A percentile compares a stretch with the other conserved stretches of the same genome.
These are phyloP conservation scores for Diophrys sp. DNA, from an alignment of 73 alveolate species.

Conservation along the genomic window DNA sequence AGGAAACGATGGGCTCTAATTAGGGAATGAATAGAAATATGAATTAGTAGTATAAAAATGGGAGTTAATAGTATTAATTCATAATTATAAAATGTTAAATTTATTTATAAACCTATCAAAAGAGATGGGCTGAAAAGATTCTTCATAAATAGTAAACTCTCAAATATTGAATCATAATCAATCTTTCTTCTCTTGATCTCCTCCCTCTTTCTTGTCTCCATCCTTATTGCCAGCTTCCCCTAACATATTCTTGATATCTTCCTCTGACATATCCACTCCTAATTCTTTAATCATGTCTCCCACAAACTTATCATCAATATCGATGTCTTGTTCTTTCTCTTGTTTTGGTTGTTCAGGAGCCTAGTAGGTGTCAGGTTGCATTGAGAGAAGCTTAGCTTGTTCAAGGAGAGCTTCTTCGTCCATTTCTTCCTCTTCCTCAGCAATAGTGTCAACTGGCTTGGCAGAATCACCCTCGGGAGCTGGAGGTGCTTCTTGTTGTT, in stretches of 20 bases:
- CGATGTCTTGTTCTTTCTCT: conserved; percentile 39
- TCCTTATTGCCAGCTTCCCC: conserved; percentile 51
- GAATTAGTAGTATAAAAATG: too few relatives aligned
- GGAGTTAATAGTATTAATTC: too few relatives aligned
- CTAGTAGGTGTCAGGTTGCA: conserved; percentile 29
- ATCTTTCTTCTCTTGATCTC: conserved; percentile 59
- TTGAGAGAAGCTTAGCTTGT: conserved; percentile 66
- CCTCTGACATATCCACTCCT: conserved; percentile 63
- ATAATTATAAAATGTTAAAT: too few relatives aligned
- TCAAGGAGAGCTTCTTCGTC: conserved; percentile 81
- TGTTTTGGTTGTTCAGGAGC: conserved; percentile 25
- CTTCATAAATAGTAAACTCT: too few relatives aligned
- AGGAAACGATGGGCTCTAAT: too few relatives aligned
- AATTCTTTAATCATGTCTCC: conserved; percentile 63
- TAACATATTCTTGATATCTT: conserved; percentile 47
- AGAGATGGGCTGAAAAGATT: too few relatives aligned
- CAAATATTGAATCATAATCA: too few relatives aligned
- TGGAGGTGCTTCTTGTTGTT: conserved; percentile 34
- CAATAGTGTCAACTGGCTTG: conserved; percentile 9
- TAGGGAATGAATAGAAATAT: too few relatives aligned
- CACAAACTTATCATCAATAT: conserved; percentile 41
- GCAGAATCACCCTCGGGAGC: conserved; percentile 38
- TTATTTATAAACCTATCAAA: too few relatives aligned
- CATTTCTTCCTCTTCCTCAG: conserved; percentile 60
- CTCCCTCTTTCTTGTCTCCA: conserved; percentile 57